Evolutionary conservation across 768 basidiomycete genomes (phyloP).

Genomic region (Inosperma sp.): DNA sequence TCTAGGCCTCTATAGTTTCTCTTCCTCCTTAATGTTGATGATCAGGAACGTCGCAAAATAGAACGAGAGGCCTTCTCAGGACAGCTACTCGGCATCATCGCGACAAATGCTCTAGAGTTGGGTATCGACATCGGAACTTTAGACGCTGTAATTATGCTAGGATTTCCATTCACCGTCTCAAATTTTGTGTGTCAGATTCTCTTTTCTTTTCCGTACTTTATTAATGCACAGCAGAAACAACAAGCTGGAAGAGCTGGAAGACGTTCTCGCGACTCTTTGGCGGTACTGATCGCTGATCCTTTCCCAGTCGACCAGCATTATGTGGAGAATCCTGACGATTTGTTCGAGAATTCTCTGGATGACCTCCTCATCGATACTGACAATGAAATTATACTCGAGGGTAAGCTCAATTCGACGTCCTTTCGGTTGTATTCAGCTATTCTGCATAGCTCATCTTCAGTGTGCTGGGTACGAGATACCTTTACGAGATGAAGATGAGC

Average conservation of each 20-base stretch:
- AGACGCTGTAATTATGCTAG: constrained; percentile 86
- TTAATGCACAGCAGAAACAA: constrained; percentile 54
- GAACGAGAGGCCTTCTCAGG: constrained; percentile 87
- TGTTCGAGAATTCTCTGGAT: constrained; percentile 59
- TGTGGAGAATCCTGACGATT: constrained; percentile 58
- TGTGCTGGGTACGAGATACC: constrained; percentile 89
- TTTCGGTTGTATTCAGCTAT: background rate
- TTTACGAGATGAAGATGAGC: constrained; percentile 54
- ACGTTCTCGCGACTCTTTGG: constrained; percentile 72
- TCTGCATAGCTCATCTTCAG: constrained; percentile 69
- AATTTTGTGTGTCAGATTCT: constrained; percentile 57
- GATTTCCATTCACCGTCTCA: constrained; percentile 74
- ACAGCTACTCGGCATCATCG: constrained; percentile 76
- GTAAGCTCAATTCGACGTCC: constrained; percentile 17
- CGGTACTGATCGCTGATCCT: constrained; percentile 64
- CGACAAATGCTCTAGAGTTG: constrained; percentile 87
- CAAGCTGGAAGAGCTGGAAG: constrained; percentile 88
- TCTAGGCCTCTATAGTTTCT: background rate
- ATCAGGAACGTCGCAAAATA: constrained; percentile 74
- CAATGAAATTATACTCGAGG: constrained; percentile 70
- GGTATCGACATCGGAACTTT: constrained; percentile 89
- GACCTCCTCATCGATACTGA: constrained; percentile 70
- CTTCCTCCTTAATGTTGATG: background rate
- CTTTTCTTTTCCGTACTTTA: background rate
- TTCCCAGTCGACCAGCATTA: constrained; percentile 76